A percentile compares a stretch with the other conserved stretches of the same genome.
phyloP scores from a whole-genome alignment of 2,329 filamentous ascomycete species.

The Penicillium nordicum region DNA sequence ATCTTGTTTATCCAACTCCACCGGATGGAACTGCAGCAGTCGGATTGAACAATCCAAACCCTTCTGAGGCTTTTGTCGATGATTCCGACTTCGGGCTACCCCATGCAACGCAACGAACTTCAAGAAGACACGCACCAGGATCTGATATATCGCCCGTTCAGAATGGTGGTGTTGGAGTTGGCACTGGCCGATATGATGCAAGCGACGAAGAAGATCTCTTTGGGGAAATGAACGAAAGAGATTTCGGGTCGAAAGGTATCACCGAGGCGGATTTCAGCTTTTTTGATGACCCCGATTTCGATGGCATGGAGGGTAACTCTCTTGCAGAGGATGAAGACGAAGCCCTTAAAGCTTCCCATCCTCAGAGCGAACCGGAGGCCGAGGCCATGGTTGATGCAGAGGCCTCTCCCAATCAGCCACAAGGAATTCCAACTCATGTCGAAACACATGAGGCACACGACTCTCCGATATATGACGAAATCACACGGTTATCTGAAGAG shows the following conservation, averaged over 20 bases:
- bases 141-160: conserved; percentile 21
- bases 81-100: conserved; percentile 24
- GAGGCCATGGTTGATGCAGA: conserved; percentile 11
- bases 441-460: background rate
- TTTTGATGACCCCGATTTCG: conserved; percentile 55
- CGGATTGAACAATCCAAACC: conserved; percentile 26
- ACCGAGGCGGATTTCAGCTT: conserved; percentile 64
- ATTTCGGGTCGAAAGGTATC: conserved; percentile 54
- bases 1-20: conserved; percentile 53
- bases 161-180: conserved; percentile 26
- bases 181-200: conserved; percentile 41
- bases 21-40: conserved; percentile 47
- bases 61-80: conserved; percentile 34
- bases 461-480: background rate
- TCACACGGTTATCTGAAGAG: background rate
- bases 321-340: conserved; percentile 14
- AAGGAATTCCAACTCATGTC: background rate
- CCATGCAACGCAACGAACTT: conserved; percentile 13
- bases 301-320: conserved; percentile 19
- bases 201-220: conserved; percentile 56
- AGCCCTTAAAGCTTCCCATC: conserved; percentile 11
- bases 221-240: conserved; percentile 54
- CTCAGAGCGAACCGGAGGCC: conserved; percentile 10
- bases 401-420: background rate
- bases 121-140: conserved; percentile 18